phyloP scores from a whole-genome alignment of 345 rosid species.

The Eucalyptus decipiens region DNA sequence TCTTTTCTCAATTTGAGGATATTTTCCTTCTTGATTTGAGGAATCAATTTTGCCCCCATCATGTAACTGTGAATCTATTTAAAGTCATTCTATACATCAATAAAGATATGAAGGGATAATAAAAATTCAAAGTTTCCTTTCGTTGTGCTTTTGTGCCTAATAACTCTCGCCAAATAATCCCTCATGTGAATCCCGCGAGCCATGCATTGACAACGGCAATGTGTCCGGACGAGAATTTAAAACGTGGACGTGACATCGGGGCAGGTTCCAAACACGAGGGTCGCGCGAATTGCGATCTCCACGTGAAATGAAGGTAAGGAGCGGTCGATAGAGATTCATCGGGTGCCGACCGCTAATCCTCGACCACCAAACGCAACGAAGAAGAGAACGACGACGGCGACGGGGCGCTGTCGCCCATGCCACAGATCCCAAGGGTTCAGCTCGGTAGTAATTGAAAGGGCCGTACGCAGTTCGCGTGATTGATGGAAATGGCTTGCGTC shows the following conservation, averaged over 20 bases:
- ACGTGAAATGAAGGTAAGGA: background rate
- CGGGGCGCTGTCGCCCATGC: background rate
- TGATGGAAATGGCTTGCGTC: background rate
- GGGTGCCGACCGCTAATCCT: background rate
- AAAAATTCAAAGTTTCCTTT: too few species aligned
- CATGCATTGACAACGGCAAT: background rate
- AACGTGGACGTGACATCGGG: background rate
- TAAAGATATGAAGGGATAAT: too few species aligned
- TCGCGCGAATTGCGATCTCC: background rate
- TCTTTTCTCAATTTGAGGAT: too few species aligned
- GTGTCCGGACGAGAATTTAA: background rate
- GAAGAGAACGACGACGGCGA: background rate
- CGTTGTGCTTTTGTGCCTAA: background rate
- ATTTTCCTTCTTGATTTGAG: too few species aligned
- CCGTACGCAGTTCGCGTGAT: background rate
- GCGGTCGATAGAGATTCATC: background rate
- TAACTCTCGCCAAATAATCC: background rate
- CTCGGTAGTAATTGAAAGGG: background rate
- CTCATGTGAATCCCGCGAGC: background rate
- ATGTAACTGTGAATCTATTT: too few species aligned
- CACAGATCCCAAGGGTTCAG: background rate
- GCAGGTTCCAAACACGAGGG: background rate
- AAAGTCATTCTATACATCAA: too few species aligned
- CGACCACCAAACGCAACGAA: background rate
- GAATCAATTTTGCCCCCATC: too few species aligned